phyloP scores from a whole-genome alignment of 352 stramenopile species.

The Pythium periplocum region DNA sequence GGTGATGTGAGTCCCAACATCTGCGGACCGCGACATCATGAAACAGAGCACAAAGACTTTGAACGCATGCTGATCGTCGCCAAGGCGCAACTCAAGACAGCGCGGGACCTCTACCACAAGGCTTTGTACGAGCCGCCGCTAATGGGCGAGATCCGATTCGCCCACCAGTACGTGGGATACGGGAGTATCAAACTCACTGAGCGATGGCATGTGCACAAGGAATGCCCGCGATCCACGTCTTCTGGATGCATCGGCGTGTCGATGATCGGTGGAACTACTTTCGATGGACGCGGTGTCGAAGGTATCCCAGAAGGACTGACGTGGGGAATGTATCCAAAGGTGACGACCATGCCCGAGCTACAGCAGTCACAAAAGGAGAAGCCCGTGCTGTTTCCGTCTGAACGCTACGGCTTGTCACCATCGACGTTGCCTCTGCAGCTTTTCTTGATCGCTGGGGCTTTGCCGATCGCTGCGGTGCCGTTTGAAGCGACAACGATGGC shows the following conservation, averaged over 20 bases:
- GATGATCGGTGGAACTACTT: conserved; percentile 77
- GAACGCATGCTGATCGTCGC: conserved; percentile 77
- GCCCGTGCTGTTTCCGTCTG: conserved; percentile 72
- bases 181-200: conserved; percentile 51
- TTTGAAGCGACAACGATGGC: conserved; percentile 87
- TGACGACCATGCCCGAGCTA: conserved; percentile 71
- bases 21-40: conserved; percentile 54
- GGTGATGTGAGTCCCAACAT: conserved; percentile 93
- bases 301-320: conserved; percentile 57
- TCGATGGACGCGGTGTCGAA: conserved; percentile 64
- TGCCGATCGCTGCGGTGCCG: conserved; percentile 66
- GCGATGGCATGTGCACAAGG: conserved; percentile 64
- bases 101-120: conserved; percentile 47
- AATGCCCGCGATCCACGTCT: conserved; percentile 59
- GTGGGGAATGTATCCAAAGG: conserved; percentile 63
- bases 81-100: conserved; percentile 64
- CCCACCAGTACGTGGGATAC: conserved; percentile 79
- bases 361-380: conserved; percentile 78
- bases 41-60: conserved; percentile 73
- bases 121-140: conserved; percentile 32
- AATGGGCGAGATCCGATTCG: conserved; percentile 35
- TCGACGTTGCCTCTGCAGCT: conserved; percentile 69
- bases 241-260: conserved; percentile 80
- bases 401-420: conserved; percentile 66
- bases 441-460: conserved; percentile 43